Conservation (phyloP, 1,284 basidiomycete genomes). For the Microbotryum lychnidis-dioicae region DNA sequence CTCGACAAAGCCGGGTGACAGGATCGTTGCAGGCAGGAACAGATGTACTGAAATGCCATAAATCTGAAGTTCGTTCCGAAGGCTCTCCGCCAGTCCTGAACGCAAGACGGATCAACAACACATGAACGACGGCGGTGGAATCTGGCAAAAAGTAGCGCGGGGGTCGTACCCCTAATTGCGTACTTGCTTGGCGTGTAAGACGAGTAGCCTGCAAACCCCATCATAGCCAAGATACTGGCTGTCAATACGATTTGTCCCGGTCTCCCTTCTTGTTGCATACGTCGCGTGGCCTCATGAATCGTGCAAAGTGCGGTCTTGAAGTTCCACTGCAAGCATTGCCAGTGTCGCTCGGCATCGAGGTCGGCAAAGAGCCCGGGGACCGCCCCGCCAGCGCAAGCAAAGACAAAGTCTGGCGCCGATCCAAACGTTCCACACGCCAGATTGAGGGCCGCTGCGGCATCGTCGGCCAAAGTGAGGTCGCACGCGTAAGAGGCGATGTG, state of each 20-base stretch:
- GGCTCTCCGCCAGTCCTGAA: slow-evolving; percentile 71
- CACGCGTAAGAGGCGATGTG: slow-evolving; percentile 56
- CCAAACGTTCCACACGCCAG: slow-evolving; percentile 51
- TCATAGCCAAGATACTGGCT: slow-evolving; percentile 70
- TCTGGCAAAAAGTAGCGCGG: too few species aligned
- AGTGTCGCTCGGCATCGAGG: slow-evolving; percentile 53
- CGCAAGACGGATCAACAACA: neutral
- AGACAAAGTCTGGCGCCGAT: slow-evolving; percentile 62
- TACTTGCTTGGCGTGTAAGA: slow-evolving; percentile 83
- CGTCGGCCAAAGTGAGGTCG: slow-evolving; percentile 49
- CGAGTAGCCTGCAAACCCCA: slow-evolving; percentile 74
- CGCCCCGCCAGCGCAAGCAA: slow-evolving; percentile 63
- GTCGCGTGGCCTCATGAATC: slow-evolving; percentile 61
- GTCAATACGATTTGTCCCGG: slow-evolving; percentile 69
- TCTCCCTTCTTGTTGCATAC: slow-evolving; percentile 56
- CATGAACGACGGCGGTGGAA: neutral
- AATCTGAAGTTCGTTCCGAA: slow-evolving; percentile 72
- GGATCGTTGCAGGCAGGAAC: slow-evolving; percentile 80
- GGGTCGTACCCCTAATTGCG: slow-evolving; percentile 64
- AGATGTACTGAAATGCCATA: slow-evolving; percentile 75
- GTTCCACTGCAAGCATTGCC: slow-evolving; percentile 45
- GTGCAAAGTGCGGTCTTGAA: slow-evolving; percentile 59
- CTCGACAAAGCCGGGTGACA: slow-evolving; percentile 65
- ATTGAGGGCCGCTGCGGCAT: slow-evolving; percentile 54
- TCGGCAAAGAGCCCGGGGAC: slow-evolving; percentile 65